These are phyloP conservation scores for Komagataella ulmi DNA, from an alignment of 805 yeast genomes.

Conservation along the genomic window DNA sequence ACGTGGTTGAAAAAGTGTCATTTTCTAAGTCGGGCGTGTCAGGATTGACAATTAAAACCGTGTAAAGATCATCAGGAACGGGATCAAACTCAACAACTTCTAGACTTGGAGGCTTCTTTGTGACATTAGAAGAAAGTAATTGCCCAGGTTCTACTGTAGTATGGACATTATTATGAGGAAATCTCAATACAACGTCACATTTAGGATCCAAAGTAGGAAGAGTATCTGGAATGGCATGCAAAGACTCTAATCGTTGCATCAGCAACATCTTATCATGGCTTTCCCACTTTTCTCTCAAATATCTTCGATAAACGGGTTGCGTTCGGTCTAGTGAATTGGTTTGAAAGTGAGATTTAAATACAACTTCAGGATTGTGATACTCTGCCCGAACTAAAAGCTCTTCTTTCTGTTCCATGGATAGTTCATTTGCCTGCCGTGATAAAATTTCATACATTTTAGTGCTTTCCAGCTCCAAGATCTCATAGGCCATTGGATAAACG, in stretches of 20 bases:
- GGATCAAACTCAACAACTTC: conserved; percentile 60
- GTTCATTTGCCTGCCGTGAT: conserved; percentile 5
- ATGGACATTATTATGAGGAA: conserved; percentile 54
- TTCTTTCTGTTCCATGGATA: conserved; percentile 12
- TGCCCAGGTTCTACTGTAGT: conserved; percentile 75
- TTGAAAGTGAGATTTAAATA: conserved; percentile 43
- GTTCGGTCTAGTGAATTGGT: conserved; percentile 44
- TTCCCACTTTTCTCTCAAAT: conserved; percentile 64
- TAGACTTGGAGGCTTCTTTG: conserved; percentile 64
- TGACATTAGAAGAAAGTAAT: conserved; percentile 58
- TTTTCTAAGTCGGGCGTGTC: conserved; percentile 69
- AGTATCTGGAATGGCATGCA: conserved; percentile 85
- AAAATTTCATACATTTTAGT: conserved; percentile 1
- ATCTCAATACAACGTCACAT: conserved; percentile 62
- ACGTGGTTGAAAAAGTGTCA: conserved; percentile 57
- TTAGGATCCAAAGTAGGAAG: conserved; percentile 77
- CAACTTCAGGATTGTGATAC: conserved; percentile 70
- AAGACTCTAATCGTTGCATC: conserved; percentile 86
- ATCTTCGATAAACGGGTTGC: conserved; percentile 69
- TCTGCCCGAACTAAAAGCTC: conserved; percentile 48
- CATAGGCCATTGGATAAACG: conserved; percentile 59
- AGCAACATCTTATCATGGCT: conserved; percentile 54
- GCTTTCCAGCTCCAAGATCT: conserved; percentile 33
- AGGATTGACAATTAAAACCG: conserved; percentile 78
- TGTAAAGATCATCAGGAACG: conserved; percentile 41